Evolutionary conservation across 1,139 yeast genomes (phyloP).

Genomic region (Yamadazyma atlantica): DNA sequence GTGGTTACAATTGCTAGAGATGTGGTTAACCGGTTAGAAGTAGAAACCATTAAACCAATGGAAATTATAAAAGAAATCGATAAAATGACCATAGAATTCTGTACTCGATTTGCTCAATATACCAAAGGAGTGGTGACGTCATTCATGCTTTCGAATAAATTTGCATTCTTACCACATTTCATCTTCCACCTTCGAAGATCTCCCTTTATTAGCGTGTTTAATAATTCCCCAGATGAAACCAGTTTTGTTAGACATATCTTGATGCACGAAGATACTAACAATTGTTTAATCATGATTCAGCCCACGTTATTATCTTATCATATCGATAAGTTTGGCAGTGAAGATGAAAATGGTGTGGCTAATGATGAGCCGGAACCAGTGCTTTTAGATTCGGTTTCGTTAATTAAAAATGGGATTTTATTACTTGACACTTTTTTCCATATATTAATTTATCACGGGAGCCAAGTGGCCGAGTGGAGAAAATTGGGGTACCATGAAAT

Average conservation of each 20-base stretch:
- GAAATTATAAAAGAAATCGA: constrained; percentile 87
- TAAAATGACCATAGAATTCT: constrained; percentile 76
- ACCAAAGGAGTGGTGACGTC: constrained; percentile 73
- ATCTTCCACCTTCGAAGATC: constrained; percentile 71
- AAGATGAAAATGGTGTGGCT: constrained; percentile 43
- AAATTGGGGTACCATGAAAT: constrained; percentile 64
- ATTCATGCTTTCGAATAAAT: constrained; percentile 75
- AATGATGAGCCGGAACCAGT: constrained; percentile 55
- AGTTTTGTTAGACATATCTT: constrained; percentile 66
- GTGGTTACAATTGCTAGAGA: constrained; percentile 60
- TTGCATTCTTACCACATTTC: constrained; percentile 76
- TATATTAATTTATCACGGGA: constrained; percentile 67
- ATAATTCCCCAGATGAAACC: constrained; percentile 80
- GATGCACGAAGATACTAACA: constrained; percentile 64
- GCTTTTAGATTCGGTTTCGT: constrained; percentile 64
- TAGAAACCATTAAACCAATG: constrained; percentile 56
- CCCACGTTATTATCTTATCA: constrained; percentile 70
- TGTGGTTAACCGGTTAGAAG: constrained; percentile 45
- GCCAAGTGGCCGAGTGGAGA: constrained; percentile 69
- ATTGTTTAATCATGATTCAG: constrained; percentile 71
- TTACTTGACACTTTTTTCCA: constrained; percentile 76
- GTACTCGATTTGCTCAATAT: constrained; percentile 87
- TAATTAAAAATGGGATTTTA: constrained; percentile 59
- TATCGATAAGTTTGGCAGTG: constrained; percentile 47
- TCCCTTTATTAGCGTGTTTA: constrained; percentile 67